phyloP scores from a whole-genome alignment of 2,329 filamentous ascomycete genomes.

The Tolypocladium pustulatum region DNA sequence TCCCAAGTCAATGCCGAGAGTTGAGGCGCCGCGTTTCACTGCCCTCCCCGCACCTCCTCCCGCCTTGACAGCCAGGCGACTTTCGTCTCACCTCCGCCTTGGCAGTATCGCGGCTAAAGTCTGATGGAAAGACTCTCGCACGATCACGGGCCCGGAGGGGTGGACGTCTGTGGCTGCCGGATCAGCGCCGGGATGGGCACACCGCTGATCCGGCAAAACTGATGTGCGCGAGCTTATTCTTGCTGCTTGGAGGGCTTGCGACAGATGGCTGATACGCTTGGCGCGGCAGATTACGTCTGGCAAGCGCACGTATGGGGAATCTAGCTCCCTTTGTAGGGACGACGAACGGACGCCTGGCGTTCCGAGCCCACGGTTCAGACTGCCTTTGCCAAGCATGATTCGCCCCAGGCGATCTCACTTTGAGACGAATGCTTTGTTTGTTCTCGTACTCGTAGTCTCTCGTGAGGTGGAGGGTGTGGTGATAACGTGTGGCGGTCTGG shows the following conservation, averaged over 20 bases:
- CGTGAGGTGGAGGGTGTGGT: neutral
- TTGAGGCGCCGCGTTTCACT: neutral
- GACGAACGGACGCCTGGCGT: neutral
- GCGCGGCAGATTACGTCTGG: neutral
- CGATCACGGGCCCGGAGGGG: neutral
- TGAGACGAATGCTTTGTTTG: neutral
- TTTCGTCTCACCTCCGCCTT: neutral
- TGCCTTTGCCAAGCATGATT: neutral
- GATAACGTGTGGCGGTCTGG: neutral
- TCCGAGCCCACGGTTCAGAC: neutral
- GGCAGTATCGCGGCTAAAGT: neutral
- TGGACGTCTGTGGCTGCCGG: neutral
- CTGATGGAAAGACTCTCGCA: neutral
- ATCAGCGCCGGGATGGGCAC: neutral
- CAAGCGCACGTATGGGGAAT: neutral
- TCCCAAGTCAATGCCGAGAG: neutral
- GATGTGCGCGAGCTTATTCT: neutral
- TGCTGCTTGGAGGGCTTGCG: neutral
- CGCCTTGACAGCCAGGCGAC: neutral
- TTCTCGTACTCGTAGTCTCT: neutral
- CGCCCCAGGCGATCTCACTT: neutral
- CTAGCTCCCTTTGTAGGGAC: neutral
- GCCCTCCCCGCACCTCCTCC: neutral
- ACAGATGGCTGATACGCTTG: neutral
- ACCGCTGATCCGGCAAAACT: neutral